Conservation (phyloP, 768 basidiomycete species). For the Leccinellum albellum region DNA sequence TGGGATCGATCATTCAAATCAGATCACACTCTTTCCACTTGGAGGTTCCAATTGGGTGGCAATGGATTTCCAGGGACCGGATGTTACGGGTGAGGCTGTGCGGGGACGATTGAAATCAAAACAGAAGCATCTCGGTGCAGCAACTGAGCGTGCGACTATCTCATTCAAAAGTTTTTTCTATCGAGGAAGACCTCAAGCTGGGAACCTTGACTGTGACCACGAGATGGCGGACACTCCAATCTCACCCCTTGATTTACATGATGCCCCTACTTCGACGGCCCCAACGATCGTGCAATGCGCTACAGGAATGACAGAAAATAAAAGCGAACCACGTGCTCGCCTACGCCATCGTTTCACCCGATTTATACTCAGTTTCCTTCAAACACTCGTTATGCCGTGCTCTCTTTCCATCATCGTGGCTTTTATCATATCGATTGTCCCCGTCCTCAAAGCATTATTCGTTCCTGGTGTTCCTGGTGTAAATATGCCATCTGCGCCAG, state of each 20-base stretch:
- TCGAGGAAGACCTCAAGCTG: not conserved
- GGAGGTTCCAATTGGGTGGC: constrained; percentile 53
- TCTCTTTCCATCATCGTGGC: constrained; percentile 52
- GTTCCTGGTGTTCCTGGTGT: constrained; percentile 40
- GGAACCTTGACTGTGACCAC: not conserved
- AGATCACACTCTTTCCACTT: constrained; percentile 65
- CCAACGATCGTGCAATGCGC: constrained; percentile 7
- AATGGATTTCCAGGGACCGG: constrained; percentile 64
- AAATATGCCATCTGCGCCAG: constrained; percentile 50
- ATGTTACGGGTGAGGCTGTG: constrained; percentile 56
- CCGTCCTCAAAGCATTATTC: constrained; percentile 59
- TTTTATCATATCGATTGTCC: constrained; percentile 54
- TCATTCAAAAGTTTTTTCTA: not conserved
- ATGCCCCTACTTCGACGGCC: not conserved
- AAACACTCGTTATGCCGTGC: constrained; percentile 42
- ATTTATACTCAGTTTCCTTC: constrained; percentile 23
- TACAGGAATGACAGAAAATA: not conserved
- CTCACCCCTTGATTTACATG: not conserved
- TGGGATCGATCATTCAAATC: not conserved
- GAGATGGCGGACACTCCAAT: constrained; percentile 4
- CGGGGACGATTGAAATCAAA: constrained; percentile 40
- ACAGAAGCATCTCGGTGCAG: constrained; percentile 24
- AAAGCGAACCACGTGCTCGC: not conserved
- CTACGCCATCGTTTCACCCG: constrained; percentile 7
- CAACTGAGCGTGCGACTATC: constrained; percentile 10